phyloP scores from a whole-genome alignment of 345 rosid genomes.

The Syzygium jambos region DNA sequence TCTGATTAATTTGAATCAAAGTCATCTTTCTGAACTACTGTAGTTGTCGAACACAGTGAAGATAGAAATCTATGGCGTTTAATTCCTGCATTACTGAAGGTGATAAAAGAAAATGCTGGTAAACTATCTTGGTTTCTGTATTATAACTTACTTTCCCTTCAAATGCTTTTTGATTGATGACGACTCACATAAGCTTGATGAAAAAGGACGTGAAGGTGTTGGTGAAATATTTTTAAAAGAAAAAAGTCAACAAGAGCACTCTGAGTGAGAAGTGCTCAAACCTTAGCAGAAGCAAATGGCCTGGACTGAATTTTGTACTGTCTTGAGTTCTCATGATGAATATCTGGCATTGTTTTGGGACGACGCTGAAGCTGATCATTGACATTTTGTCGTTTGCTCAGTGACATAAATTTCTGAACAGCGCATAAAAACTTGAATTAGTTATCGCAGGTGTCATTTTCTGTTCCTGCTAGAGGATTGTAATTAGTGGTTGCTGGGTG shows the following conservation, averaged over 20 bases:
- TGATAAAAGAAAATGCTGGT: neutral
- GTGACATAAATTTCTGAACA: neutral
- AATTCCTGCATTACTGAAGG: neutral
- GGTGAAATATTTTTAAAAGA: neutral
- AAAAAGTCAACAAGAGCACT: neutral
- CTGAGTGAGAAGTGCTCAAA: neutral
- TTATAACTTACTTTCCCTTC: neutral
- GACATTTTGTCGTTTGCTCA: neutral
- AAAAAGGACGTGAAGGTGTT: neutral
- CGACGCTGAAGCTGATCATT: neutral
- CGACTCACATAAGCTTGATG: neutral
- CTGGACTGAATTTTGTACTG: neutral
- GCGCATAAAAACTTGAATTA: neutral
- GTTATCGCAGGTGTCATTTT: neutral
- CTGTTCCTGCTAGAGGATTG: slow-evolving; percentile 1
- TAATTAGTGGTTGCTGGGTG: neutral
- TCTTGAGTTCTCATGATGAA: neutral
- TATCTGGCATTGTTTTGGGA: neutral
- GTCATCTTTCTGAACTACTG: neutral
- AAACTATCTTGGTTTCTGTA: neutral
- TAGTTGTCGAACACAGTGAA: neutral
- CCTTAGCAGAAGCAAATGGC: neutral
- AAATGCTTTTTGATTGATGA: neutral
- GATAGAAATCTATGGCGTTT: neutral
- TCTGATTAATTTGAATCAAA: neutral